These are phyloP conservation scores for Amphibolis antarctica DNA, from an alignment of 106 monocot species.

Conservation along the genomic window DNA sequence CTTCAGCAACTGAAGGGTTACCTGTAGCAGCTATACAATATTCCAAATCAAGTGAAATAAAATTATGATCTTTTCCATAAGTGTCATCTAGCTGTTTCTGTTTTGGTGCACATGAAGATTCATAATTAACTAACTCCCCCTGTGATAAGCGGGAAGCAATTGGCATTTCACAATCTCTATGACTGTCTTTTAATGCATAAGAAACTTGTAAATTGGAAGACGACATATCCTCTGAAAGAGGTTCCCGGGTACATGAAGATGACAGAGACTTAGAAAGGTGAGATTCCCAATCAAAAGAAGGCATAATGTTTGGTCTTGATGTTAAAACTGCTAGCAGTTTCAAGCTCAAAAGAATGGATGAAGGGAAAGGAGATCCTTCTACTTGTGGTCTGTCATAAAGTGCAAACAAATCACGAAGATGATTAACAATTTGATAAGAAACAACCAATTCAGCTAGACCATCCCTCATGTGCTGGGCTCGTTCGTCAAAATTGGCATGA, in stretches of 20 bases:
- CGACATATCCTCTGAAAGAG: not conserved
- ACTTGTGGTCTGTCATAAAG: slow-evolving; percentile 90
- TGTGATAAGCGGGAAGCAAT: not conserved
- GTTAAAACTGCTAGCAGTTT: slow-evolving; percentile 76
- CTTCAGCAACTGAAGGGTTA: slow-evolving; percentile 1
- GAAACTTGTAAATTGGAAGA: not conserved
- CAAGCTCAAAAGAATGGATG: slow-evolving; percentile 75
- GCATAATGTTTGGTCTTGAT: slow-evolving; percentile 43
- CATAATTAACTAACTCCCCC: not conserved
- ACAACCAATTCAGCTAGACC: slow-evolving; percentile 75
- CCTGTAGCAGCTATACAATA: slow-evolving; percentile 4
- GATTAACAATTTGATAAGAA: slow-evolving; percentile 86
- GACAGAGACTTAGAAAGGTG: slow-evolving; percentile 21
- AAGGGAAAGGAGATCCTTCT: slow-evolving; percentile 93
- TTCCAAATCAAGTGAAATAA: slow-evolving; percentile 9
- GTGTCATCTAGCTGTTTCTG: not conserved
- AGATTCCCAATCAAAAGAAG: slow-evolving; percentile 71
- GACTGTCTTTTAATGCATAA: not conserved
- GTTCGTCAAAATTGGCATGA: slow-evolving; percentile 46
- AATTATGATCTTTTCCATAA: slow-evolving; percentile 1
- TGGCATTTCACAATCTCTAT: not conserved
- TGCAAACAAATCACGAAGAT: slow-evolving; percentile 81
- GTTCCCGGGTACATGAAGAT: not conserved
- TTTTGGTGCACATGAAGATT: not conserved
- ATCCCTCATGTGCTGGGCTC: slow-evolving; percentile 75